A percentile compares a stretch with the other conserved stretches of the same genome.
These are phyloP conservation scores for Scleromitrula shiraiana DNA, from an alignment of 2,329 filamentous ascomycete genomes.

Conservation along the genomic window DNA sequence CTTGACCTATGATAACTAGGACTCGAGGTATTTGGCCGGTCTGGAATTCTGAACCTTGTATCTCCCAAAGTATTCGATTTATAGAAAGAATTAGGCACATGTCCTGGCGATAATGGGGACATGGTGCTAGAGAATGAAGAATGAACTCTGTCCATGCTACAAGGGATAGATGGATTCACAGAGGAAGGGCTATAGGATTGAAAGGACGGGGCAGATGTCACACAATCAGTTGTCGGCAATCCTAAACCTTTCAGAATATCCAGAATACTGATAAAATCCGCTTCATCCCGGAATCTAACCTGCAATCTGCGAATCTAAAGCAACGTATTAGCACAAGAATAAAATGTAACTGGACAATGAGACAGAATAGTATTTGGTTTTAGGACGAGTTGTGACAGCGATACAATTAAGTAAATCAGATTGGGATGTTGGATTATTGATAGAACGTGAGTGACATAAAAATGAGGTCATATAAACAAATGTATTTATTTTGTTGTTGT, in stretches of 20 bases:
- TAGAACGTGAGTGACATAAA: not conserved
- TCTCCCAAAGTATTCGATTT: not conserved
- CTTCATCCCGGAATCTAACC: conserved; percentile 33
- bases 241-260: conserved; percentile 29
- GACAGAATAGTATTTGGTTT: no score
- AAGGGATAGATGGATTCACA: conserved; percentile 2
- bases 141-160: not conserved
- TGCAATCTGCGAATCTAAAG: conserved; percentile 36
- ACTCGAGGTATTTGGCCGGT: conserved; percentile 10
- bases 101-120: not conserved
- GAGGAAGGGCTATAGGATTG: conserved; percentile 6
- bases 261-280: conserved; percentile 28
- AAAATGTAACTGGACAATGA: not conserved
- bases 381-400: no score
- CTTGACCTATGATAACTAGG: conserved; percentile 6
- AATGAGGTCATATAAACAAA: no score
- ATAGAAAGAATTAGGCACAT: not conserved
- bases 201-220: conserved; percentile 1
- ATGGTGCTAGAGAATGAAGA: not conserved
- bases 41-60: conserved; percentile 18
- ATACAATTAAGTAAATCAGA: no score
- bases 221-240: conserved; percentile 25
- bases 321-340: not conserved
- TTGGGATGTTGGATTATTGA: no score
- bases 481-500: no score